A percentile compares a stretch with the other conserved stretches of the same genome.
These are phyloP conservation scores for Phytophthora sp. DNA, from an alignment of 352 stramenopile species.

Conservation along the genomic window DNA sequence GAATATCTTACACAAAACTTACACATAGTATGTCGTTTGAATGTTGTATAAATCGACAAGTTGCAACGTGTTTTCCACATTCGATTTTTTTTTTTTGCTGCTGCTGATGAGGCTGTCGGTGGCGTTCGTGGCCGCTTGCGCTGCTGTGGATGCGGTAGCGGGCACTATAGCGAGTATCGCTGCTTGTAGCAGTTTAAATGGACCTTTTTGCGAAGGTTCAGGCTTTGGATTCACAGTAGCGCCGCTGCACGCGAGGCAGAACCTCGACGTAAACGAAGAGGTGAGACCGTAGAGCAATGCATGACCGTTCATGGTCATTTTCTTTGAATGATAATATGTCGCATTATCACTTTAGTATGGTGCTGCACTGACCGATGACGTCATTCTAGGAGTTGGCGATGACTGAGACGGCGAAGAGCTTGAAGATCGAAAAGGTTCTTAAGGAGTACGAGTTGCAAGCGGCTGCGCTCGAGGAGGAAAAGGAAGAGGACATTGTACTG, in stretches of 20 bases:
- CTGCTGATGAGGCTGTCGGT: constrained; percentile 20
- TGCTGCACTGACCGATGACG: background rate
- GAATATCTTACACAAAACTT: constrained; percentile 6
- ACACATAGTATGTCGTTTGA: constrained; percentile 9
- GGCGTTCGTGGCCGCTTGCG: constrained; percentile 8
- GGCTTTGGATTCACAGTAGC: constrained; percentile 37
- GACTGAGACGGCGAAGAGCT: constrained; percentile 42
- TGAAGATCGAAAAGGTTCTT: constrained; percentile 65
- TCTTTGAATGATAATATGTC: background rate
- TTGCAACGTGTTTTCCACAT: constrained; percentile 23
- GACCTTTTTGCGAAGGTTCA: constrained; percentile 56
- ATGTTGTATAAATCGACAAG: constrained; percentile 16
- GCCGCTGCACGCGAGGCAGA: constrained; percentile 45
- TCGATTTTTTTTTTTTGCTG: constrained; percentile 17
- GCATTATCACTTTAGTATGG: background rate
- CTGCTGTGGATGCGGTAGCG: background rate
- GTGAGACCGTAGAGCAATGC: constrained; percentile 27
- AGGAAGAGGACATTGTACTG: constrained; percentile 44
- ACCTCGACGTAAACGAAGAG: constrained; percentile 54
- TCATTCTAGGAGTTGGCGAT: constrained; percentile 34
- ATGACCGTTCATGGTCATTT: background rate
- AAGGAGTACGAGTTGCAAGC: constrained; percentile 70
- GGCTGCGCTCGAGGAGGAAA: constrained; percentile 27
- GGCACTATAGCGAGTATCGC: background rate
- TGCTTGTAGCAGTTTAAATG: constrained; percentile 73